phyloP scores from a whole-genome alignment of 139 green algal species.

The Chlamydomonas applanata region DNA sequence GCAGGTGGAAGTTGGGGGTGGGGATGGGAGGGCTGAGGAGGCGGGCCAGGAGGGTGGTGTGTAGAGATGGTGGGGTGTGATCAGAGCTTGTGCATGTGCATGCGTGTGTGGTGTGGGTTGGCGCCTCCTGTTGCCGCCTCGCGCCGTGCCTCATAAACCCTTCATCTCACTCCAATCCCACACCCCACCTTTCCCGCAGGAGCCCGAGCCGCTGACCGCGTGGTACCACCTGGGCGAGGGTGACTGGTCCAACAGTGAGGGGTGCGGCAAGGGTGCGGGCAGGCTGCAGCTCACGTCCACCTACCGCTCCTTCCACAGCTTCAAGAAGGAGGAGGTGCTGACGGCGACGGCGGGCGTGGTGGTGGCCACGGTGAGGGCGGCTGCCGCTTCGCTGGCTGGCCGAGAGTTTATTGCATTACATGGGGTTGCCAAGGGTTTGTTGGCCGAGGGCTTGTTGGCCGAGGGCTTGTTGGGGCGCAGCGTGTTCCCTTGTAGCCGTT shows the following conservation, averaged over 20 bases:
- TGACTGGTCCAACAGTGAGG: conserved; percentile 7
- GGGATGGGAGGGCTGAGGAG: neutral
- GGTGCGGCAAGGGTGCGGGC: conserved; percentile 2
- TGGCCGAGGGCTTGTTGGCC: too few relatives aligned
- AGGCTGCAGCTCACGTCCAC: neutral
- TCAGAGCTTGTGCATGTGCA: too few relatives aligned
- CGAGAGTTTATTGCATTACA: too few relatives aligned
- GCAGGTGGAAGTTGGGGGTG: neutral
- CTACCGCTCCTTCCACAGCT: conserved; percentile 5
- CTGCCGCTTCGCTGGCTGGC: too few relatives aligned
- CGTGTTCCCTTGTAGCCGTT: too few relatives aligned
- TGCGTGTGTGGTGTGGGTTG: too few relatives aligned
- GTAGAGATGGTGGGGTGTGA: neutral
- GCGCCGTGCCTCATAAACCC: too few relatives aligned
- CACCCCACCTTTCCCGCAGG: neutral
- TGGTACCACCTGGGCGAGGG: conserved; percentile 11
- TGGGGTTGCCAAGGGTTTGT: too few relatives aligned
- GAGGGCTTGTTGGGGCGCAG: too few relatives aligned
- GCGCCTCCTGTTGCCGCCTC: too few relatives aligned
- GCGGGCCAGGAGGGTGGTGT: neutral
- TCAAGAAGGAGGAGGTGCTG: conserved; percentile 1
- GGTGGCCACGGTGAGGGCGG: neutral
- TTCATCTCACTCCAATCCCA: neutral
- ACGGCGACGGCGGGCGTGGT: neutral
- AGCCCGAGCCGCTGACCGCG: neutral